Percentiles rank a stretch among this genome's conserved stretches.
These are phyloP conservation scores for Penicillium verhagenii DNA, from an alignment of 495 filamentous ascomycete species.

Conservation along the genomic window DNA sequence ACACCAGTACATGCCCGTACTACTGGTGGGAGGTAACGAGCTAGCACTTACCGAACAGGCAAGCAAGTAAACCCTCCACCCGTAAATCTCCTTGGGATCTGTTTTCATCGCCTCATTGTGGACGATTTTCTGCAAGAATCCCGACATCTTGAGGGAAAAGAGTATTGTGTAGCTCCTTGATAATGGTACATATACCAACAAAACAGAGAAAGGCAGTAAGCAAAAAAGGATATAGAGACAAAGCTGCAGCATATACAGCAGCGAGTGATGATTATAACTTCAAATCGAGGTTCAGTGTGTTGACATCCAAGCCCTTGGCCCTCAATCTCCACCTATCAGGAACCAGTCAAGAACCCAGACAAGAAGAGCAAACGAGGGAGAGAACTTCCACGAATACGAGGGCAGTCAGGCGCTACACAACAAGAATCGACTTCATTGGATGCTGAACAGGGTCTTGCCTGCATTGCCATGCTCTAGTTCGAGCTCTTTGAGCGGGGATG, in stretches of 20 bases:
- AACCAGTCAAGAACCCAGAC: not conserved
- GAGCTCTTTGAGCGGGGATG: slow-evolving; percentile 6
- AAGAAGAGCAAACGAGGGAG: slow-evolving; percentile 12
- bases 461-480: not conserved
- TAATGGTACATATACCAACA: not conserved
- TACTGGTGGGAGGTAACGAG: not conserved
- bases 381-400: slow-evolving; percentile 25
- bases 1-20: too few relatives aligned
- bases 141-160: slow-evolving; percentile 28
- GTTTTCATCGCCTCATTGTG: slow-evolving; percentile 76
- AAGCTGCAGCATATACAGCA: not conserved
- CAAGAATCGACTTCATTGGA: not conserved
- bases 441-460: not conserved
- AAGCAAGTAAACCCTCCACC: slow-evolving; percentile 69
- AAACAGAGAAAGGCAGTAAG: not conserved
- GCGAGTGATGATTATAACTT: not conserved
- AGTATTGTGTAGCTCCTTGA: too few relatives aligned
- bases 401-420: not conserved
- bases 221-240: not conserved
- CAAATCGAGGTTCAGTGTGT: not conserved
- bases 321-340: slow-evolving; percentile 10
- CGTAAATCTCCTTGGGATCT: slow-evolving; percentile 75
- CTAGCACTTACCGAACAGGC: slow-evolving; percentile 60
- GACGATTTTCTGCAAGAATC: slow-evolving; percentile 62
- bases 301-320: slow-evolving; percentile 11